Base-by-base conservation (phyloP, 805 yeast genomes). In the Torulaspora delbrueckii region DNA sequence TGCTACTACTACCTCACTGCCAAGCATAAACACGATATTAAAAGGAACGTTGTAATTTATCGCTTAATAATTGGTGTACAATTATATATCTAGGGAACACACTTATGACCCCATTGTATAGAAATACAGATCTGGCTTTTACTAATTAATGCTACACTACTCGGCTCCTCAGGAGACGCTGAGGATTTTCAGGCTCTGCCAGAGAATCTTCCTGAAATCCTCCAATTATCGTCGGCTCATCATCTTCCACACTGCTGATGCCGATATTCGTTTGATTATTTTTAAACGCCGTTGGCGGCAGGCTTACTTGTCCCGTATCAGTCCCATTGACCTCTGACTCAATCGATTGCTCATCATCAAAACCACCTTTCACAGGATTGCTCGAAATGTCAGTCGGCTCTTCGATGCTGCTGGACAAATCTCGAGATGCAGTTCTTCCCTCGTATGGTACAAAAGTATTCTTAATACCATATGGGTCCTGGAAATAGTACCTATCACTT, bases 1-100 rank as follows among this genome's bases (percentile, higher is more conserved):
- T 9, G 34, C 34, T 31, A 51, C 44, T 9, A 34, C 54, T 7
- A 48, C 55, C 13, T 51, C 54, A 25, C 44, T 61, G 42, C 66
- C 66, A 22, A 53, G 64, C 37, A 55, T 61, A 14, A 56, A 50
- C 42, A 50, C 58, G n/a, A 54, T 59, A 27, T 52, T 60, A 38
- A 56, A 58, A 41, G 56, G 55, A 30, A 58, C 59, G 39, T 45
- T 55, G 35, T 55, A 43, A 45, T 10, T 25, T 27, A 23, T 31
- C 14, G 31, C 23, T 14, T 19, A 9, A 5, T 28, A 27, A 14
- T 14, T 14, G 34, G 34, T 32, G 35, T 32, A 32, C 6, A 32
- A 14, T 14, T 32, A 13, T 32, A 32, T 19, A 13, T 34, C n/a
- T n/a, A 34, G 26, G 26, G 26, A 34, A 24, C 37, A 22, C 12